Base-by-base conservation (phyloP, 768 basidiomycete species). In the Tulasnella sp. region DNA sequence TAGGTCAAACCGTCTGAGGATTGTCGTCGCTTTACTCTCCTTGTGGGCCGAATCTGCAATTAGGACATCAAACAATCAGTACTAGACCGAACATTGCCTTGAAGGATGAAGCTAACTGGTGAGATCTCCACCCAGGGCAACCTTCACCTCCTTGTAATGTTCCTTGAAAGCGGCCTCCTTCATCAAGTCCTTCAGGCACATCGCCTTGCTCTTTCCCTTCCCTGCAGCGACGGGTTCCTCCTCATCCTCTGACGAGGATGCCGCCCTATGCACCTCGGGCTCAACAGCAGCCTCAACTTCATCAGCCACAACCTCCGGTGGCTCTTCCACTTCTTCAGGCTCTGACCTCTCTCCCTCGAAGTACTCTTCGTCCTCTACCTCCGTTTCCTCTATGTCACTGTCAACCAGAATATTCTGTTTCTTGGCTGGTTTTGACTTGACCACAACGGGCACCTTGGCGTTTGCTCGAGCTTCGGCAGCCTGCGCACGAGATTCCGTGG, bases 1-100 rank as follows among this genome's bases (percentile, higher is more conserved):
- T 23, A 67, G 53, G 34, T 68, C 69, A 56, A 67, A 67, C 9
- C 61, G 32, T 47, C 61, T 61, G 21, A 65, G 61, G 21, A 65
- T 64, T 38, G 54, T 47, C 17, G 58, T 44, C 2, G 63, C 58
- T 38, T 64, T 61, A 23, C 55, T 52, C 29, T 64, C 50, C 10
- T 62, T 58, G 10, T 58, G 48, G 13, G 56, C 58, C 26, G 64
- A 63, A 38, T 61, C 64, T 65, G 52, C 13, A 32, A 19, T 27
- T 19, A 15, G 11, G 41, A 54, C 7, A 30, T 23, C 34, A 10
- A 41, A 21, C 10, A 43, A 21, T 48, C 19, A 10, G 41, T 42
- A 24, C 21, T 3, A 8, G 9, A 26, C 19, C 8, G 8, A n/a
- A n/a, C 30, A 15, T 4, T 21, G 54, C n/a, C 15, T 5, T 38